Conservation (phyloP, 139 green algal genomes). For the Parachlorella kessleri region DNA sequence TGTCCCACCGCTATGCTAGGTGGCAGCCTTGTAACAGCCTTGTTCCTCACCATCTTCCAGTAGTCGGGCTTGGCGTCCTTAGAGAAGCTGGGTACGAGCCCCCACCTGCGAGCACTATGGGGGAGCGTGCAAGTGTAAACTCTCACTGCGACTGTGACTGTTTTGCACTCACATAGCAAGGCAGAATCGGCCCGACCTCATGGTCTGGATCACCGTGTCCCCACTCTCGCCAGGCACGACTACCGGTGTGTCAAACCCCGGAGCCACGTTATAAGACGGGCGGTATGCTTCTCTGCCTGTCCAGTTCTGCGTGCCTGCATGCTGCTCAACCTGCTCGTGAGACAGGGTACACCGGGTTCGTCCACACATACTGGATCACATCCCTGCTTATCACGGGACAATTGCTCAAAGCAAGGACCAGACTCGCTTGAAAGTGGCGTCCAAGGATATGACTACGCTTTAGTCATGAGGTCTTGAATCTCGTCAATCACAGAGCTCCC, state of each 20-base stretch:
- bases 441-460: no score
- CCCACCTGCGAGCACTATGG: constrained; percentile 60
- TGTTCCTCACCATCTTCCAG: constrained; percentile 57
- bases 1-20: no score
- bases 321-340: constrained; percentile 5
- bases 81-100: constrained; percentile 78
- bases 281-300: constrained; percentile 34
- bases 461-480: no score
- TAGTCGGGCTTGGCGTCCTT: constrained; percentile 64
- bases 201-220: constrained; percentile 51
- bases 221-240: constrained; percentile 25
- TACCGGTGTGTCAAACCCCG: constrained; percentile 50
- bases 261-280: constrained; percentile 59
- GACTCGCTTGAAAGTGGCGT: no score
- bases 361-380: constrained; percentile 68
- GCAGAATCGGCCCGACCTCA: constrained; percentile 44
- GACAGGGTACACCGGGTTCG: constrained; percentile 49
- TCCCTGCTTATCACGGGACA: no score
- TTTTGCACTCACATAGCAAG: background rate
- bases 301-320: constrained; percentile 37
- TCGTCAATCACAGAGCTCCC: no score
- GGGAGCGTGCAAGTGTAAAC: background rate
- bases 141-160: background rate
- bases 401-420: no score
- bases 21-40: no score